Evolutionary conservation across 129 eudicot genomes (phyloP).

Genomic region (Saussurea involucrata): DNA sequence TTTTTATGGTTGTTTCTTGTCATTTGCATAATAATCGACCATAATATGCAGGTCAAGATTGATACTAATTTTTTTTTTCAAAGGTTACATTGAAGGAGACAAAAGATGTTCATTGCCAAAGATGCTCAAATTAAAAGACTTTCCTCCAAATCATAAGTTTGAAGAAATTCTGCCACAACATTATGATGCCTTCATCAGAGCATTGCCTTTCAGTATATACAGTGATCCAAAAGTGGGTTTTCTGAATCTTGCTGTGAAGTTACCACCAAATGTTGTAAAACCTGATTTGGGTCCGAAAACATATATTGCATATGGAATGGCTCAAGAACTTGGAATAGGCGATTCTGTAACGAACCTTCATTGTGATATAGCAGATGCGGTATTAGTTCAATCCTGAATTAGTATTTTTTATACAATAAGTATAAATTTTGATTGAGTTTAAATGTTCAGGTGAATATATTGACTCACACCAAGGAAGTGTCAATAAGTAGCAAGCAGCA

Average conservation of each 20-base stretch:
- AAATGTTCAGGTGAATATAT: too few relatives aligned
- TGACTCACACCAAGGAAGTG: background rate
- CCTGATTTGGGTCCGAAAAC: constrained; percentile 17
- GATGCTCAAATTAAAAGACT: too few relatives aligned
- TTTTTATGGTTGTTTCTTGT: background rate
- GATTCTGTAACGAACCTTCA: constrained; percentile 21
- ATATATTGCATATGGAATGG: constrained; percentile 21
- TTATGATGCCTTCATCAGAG: background rate
- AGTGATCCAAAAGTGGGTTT: constrained; percentile 1
- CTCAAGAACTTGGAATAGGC: constrained; percentile 22
- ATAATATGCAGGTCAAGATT: constrained; percentile 11
- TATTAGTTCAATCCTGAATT: background rate
- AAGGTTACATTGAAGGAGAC: constrained; percentile 11
- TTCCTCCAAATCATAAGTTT: background rate
- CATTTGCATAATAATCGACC: constrained; percentile 2
- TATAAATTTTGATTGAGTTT: background rate
- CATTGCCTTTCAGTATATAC: constrained; percentile 9
- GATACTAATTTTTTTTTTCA: background rate
- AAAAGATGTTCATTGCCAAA: background rate
- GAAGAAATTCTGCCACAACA: constrained; percentile 5
- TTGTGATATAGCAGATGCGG: constrained; percentile 20
- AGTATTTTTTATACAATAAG: background rate
- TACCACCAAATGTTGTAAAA: background rate
- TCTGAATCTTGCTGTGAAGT: constrained; percentile 4
- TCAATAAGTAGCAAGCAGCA: too few relatives aligned